Evolutionary conservation across 2,329 filamentous ascomycete genomes (phyloP).

Genomic region (Pseudovirgaria hyperparasitica): DNA sequence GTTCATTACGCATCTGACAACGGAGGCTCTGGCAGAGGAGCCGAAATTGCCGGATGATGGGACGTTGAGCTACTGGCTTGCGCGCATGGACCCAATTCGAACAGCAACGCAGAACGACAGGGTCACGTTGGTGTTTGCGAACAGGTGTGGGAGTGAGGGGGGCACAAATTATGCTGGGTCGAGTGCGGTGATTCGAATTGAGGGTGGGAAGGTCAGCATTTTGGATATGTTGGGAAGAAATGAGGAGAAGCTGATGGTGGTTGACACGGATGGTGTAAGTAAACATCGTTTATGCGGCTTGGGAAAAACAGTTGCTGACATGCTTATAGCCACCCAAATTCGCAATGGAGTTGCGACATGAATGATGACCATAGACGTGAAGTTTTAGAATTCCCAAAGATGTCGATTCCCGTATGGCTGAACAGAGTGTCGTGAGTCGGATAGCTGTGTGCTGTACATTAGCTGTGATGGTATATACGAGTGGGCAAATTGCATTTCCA

Average conservation of each 20-base stretch:
- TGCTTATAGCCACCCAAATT: slow-evolving; percentile 8
- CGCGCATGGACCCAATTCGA: slow-evolving; percentile 50
- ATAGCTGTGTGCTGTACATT: no score
- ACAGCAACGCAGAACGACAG: slow-evolving; percentile 31
- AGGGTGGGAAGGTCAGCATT: slow-evolving; percentile 50
- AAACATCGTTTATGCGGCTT: no score
- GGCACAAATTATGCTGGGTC: slow-evolving; percentile 61
- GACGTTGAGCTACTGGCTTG: slow-evolving; percentile 64
- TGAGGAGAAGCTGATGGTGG: slow-evolving; percentile 53
- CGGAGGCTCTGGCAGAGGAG: slow-evolving; percentile 37
- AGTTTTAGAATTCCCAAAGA: neutral
- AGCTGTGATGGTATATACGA: no score
- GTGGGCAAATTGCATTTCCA: no score
- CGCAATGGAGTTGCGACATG: slow-evolving; percentile 7
- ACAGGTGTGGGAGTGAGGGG: slow-evolving; percentile 55
- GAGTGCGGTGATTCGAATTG: slow-evolving; percentile 56
- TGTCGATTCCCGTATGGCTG: neutral
- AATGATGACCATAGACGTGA: no score
- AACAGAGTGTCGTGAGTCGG: slow-evolving; percentile 4
- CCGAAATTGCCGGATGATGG: slow-evolving; percentile 51
- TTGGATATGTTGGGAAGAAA: slow-evolving; percentile 61
- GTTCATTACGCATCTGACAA: slow-evolving; percentile 50
- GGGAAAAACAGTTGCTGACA: neutral
- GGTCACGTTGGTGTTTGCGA: slow-evolving; percentile 57
- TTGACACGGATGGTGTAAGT: slow-evolving; percentile 44